Evolutionary conservation across 2,329 filamentous ascomycete species (phyloP).

Genomic region (Fusarium sp.): DNA sequence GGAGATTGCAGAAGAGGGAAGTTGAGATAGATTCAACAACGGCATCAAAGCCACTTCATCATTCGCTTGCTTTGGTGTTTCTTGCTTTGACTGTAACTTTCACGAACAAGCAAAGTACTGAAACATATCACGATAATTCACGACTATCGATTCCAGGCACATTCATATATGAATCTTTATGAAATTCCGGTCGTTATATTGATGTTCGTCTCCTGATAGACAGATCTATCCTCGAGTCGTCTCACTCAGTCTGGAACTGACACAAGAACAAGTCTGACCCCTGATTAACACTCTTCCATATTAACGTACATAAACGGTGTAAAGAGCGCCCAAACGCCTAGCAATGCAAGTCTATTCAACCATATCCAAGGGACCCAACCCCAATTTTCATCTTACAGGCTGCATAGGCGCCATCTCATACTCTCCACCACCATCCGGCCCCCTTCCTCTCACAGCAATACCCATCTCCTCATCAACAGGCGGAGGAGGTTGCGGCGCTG

Average conservation of each 20-base stretch:
- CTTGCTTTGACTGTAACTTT: background rate
- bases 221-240: background rate
- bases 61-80: background rate
- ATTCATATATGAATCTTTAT: background rate
- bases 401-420: constrained; percentile 72
- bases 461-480: constrained; percentile 61
- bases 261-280: background rate
- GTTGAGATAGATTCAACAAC: constrained; percentile 20
- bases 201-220: background rate
- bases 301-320: constrained; percentile 16
- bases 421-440: constrained; percentile 66
- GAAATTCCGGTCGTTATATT: background rate
- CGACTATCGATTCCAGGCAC: background rate
- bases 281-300: constrained; percentile 6
- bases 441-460: constrained; percentile 63
- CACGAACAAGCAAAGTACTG: background rate
- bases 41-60: constrained; percentile 1
- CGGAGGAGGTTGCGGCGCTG: constrained; percentile 34
- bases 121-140: background rate
- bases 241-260: background rate
- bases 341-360: constrained; percentile 51
- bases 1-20: background rate
- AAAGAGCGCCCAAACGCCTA: constrained; percentile 47
- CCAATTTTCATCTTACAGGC: constrained; percentile 37
- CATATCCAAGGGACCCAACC: constrained; percentile 9